phyloP scores from a whole-genome alignment of 345 rosid species.

The Eucalyptus sp. region DNA sequence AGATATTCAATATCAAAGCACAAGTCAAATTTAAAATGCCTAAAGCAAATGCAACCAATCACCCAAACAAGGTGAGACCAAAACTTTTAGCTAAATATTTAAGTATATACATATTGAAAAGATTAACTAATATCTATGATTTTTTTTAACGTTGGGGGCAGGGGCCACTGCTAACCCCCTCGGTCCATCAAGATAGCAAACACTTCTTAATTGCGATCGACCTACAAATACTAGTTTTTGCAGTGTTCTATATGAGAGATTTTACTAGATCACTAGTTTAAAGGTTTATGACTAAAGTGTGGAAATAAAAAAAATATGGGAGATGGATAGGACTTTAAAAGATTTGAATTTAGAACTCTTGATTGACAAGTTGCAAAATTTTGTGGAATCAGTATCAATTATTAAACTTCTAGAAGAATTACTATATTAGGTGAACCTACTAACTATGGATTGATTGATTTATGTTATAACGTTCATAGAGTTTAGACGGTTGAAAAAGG shows the following conservation, averaged over 20 bases:
- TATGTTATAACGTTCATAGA: neutral
- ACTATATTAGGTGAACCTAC: neutral
- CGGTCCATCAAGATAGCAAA: neutral
- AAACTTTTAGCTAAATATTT: neutral
- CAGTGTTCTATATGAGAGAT: neutral
- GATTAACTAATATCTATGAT: neutral
- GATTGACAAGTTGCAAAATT: neutral
- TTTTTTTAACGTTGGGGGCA: neutral
- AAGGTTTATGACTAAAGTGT: neutral
- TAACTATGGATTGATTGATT: neutral
- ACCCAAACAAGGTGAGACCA: neutral
- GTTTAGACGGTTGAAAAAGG: neutral
- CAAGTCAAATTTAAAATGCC: neutral
- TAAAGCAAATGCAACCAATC: neutral
- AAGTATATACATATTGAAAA: neutral
- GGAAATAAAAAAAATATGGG: neutral
- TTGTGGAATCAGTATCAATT: rapidly evolving
- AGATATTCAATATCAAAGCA: neutral
- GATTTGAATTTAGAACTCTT: neutral
- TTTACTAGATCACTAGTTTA: neutral
- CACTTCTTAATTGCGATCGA: neutral
- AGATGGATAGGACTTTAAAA: neutral
- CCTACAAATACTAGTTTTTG: neutral
- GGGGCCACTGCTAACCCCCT: neutral
- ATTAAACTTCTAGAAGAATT: neutral